These are phyloP conservation scores for Xylaria longipes DNA, from an alignment of 495 filamentous ascomycete genomes.

Conservation along the genomic window DNA sequence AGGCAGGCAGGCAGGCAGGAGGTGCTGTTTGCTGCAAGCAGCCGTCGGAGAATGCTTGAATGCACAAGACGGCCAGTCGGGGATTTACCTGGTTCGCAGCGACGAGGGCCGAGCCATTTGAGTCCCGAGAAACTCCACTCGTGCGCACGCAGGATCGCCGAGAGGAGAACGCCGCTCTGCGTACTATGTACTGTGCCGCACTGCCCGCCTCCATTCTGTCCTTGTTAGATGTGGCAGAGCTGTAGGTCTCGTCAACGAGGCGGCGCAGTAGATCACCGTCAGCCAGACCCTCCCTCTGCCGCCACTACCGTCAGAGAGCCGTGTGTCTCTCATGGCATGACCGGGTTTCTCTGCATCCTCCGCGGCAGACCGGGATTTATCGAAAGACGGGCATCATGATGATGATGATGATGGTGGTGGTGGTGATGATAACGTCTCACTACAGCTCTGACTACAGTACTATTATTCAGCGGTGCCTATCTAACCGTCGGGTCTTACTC, in stretches of 20 bases:
- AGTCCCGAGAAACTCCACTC: neutral
- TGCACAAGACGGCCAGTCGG: neutral
- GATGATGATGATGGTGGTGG: too few species aligned
- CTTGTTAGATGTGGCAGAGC: too few species aligned
- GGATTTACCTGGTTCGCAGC: neutral
- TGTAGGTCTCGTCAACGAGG: conserved; percentile 14
- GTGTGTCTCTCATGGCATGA: neutral
- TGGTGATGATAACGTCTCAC: conserved; percentile 6
- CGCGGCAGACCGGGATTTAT: neutral
- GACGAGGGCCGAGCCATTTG: conserved; percentile 14
- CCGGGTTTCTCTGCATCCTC: neutral
- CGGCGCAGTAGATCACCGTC: conserved; percentile 8
- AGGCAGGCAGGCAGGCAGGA: neutral
- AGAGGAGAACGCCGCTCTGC: neutral
- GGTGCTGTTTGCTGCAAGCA: conserved; percentile 10
- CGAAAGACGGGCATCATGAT: neutral
- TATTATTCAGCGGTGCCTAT: conserved; percentile 4
- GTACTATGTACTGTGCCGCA: conserved; percentile 17
- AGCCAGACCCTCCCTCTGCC: neutral
- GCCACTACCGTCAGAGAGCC: neutral
- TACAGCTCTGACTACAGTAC: too few species aligned
- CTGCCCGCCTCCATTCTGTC: neutral
- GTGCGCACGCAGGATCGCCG: conserved; percentile 11
- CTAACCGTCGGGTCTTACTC: conserved; percentile 13
- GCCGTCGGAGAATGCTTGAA: neutral